phyloP scores from a whole-genome alignment of 495 filamentous ascomycete genomes.

The Penicillium cinerascens region DNA sequence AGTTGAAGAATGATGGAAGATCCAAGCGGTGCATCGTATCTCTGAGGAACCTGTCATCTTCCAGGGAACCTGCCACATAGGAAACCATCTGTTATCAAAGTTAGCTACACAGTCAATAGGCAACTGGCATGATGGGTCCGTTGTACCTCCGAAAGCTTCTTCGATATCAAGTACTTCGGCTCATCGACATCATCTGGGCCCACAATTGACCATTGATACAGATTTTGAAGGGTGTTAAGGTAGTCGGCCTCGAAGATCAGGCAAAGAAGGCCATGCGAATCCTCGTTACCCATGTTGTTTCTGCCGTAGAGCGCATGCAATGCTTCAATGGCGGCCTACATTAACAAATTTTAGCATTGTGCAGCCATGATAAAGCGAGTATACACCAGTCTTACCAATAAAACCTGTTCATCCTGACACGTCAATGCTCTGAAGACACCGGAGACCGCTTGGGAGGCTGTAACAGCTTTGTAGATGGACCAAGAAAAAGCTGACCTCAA shows the following conservation, averaged over 20 bases:
- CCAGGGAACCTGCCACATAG: slow-evolving; percentile 76
- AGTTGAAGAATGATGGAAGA: slow-evolving; percentile 70
- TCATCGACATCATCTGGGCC: slow-evolving; percentile 80
- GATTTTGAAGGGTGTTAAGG: slow-evolving; percentile 65
- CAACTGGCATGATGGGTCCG: background rate
- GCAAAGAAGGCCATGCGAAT: slow-evolving; percentile 73
- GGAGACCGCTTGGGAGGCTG: slow-evolving; percentile 63
- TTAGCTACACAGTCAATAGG: background rate
- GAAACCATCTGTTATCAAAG: slow-evolving; percentile 63
- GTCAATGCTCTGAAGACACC: slow-evolving; percentile 73
- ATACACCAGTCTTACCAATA: slow-evolving; percentile 53
- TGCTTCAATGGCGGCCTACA: slow-evolving; percentile 76
- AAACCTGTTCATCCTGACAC: slow-evolving; percentile 65
- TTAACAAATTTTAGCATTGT: background rate
- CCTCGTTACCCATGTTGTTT: slow-evolving; percentile 67
- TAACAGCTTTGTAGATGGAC: slow-evolving; percentile 78
- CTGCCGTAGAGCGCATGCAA: slow-evolving; percentile 78
- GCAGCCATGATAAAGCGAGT: background rate
- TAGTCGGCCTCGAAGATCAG: slow-evolving; percentile 71
- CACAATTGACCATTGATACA: slow-evolving; percentile 80
- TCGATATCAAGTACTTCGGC: slow-evolving; percentile 84
- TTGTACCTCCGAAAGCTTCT: slow-evolving; percentile 86
- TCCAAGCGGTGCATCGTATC: slow-evolving; percentile 51
- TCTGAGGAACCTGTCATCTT: slow-evolving; percentile 66
- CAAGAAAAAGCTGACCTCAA: slow-evolving; percentile 75